These are phyloP conservation scores for Kwoniella sp. DNA, from an alignment of 768 basidiomycete genomes.

Conservation along the genomic window DNA sequence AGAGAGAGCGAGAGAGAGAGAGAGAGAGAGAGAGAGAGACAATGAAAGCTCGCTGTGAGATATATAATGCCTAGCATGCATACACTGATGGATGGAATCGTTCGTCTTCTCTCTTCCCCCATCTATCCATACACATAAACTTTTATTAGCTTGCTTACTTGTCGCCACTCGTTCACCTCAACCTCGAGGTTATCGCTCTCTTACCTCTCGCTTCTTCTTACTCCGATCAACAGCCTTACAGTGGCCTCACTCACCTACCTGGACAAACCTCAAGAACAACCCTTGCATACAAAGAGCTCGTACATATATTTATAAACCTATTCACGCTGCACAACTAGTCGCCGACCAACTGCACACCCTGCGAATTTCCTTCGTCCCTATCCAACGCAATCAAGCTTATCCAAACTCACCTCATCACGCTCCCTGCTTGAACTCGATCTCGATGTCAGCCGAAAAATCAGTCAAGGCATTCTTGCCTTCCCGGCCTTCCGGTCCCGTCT, in stretches of 20 bases:
- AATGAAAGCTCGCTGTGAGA: no score
- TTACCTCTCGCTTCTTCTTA: background rate
- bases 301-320: background rate
- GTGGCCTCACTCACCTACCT: background rate
- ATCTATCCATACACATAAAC: background rate
- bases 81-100: background rate
- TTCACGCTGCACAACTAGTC: background rate
- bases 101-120: background rate
- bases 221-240: background rate
- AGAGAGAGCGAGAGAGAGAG: no score
- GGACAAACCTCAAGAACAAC: background rate
- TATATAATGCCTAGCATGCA: background rate
- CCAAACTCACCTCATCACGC: background rate
- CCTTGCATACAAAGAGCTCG: background rate
- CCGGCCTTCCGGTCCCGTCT: constrained; percentile 45
- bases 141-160: background rate
- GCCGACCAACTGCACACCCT: background rate
- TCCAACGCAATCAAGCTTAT: background rate
- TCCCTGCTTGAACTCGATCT: background rate
- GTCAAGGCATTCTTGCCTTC: constrained; percentile 43
- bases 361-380: no score
- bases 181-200: background rate
- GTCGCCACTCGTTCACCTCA: background rate
- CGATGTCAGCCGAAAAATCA: constrained; percentile 19
- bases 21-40: no score